A percentile compares a stretch with the other conserved stretches of the same genome.
Evolutionary conservation across 225 moss, liverwort and hornwort genomes (phyloP).

Genomic region (Physcomitrium patens): DNA sequence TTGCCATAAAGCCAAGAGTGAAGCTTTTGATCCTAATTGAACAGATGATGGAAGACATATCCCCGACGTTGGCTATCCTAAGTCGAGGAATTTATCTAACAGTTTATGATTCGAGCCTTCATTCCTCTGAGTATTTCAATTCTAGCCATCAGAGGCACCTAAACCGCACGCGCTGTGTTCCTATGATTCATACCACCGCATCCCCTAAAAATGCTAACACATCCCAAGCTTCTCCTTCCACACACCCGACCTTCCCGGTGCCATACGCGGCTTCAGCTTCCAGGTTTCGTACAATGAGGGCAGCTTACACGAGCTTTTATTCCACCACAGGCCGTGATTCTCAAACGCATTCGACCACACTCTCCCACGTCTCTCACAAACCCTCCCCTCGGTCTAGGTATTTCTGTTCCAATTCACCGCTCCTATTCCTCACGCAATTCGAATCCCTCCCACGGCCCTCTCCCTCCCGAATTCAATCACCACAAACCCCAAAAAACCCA

Average conservation of each 20-base stretch:
- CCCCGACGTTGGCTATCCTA: not conserved
- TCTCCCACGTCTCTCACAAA: too few relatives aligned
- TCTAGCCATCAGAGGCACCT: slow-evolving; percentile 11
- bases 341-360: too few relatives aligned
- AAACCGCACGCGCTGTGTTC: slow-evolving; percentile 8
- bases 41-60: slow-evolving; percentile 22
- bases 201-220: not conserved
- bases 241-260: slow-evolving; percentile 1
- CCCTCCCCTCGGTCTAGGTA: too few relatives aligned
- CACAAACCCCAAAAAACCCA: too few relatives aligned
- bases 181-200: not conserved
- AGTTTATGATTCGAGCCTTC: not conserved
- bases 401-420: too few relatives aligned
- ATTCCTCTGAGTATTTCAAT: slow-evolving; percentile 17
- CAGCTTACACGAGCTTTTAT: too few relatives aligned
- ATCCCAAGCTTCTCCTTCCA: not conserved
- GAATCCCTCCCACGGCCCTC: not conserved
- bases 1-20: slow-evolving; percentile 19
- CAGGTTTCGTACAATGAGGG: too few relatives aligned
- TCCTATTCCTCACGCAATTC: too few relatives aligned
- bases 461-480: too few relatives aligned
- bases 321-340: too few relatives aligned
- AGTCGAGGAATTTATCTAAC: not conserved
- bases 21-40: slow-evolving; percentile 32
- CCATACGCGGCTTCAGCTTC: not conserved